Base-by-base conservation (phyloP, 148 eudicot genomes). In the Amaranthus palmeri region DNA sequence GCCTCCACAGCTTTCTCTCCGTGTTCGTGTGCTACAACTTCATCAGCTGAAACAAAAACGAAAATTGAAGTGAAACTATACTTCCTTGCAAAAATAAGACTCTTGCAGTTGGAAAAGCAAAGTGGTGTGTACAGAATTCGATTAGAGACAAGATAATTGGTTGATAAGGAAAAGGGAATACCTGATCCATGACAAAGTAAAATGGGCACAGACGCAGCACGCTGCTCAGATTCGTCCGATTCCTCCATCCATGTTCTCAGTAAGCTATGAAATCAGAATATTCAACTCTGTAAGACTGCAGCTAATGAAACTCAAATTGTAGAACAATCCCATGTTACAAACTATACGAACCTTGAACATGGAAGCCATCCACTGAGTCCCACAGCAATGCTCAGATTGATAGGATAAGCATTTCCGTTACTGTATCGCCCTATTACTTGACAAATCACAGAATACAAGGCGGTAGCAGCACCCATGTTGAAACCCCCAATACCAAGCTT, bases 341-440 rank as follows among this genome's bases (percentile, higher is more conserved):
- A 61, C 12, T 70, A 59, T 10, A 50, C 68, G 50, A 71, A 91
- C 97, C 97, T 87, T 61, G 93, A 84, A 83, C 87, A 88, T 12
- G 97, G 97, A 62, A 91, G 90, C 97, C 97, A 91, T 61, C 93
- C 91, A 70, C 97, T 91, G 57, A 91, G 90, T 67, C 88, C 86
- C 15, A 91, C 83, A 72, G 86, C 59, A 47, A 83, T 81, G 54
- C 83, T 83, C 10, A 91, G 83, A 69, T 88, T 79, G 79, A 91
- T 70, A 14, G 82, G 79, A 72, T 87, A 88, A 47, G 85, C 83
- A 14, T 74, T 83, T 13, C 91, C 85, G 57, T 88, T 87, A n/a
- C 82, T 82, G 67, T 84, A 91, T 43, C 72, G 83, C 51, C 91
- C 84, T 8, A 83, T 68, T 53, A 77, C 86, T 72, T 80, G 90